phyloP scores from a whole-genome alignment of 441 rosid species.

The Brassica balearica region DNA sequence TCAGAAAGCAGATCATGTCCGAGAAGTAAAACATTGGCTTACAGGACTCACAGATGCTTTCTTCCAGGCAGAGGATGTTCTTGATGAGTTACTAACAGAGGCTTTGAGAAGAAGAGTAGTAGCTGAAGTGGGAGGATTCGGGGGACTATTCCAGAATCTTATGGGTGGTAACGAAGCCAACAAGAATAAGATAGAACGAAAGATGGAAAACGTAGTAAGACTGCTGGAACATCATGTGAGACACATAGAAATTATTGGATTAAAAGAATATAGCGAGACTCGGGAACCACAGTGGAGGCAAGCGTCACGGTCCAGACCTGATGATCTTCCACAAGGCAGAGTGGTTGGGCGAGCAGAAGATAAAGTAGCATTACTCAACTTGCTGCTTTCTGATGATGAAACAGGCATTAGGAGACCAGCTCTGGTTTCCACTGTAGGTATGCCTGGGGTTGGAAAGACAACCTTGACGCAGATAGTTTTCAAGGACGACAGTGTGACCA shows the following conservation, averaged over 20 bases:
- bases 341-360: conserved; percentile 38
- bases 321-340: conserved; percentile 35
- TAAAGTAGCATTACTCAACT: conserved; percentile 27
- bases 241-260: conserved; percentile 34
- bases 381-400: conserved; percentile 31
- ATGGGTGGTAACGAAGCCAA: conserved; percentile 28
- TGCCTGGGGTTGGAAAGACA: conserved; percentile 47
- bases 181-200: conserved; percentile 37
- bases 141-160: conserved; percentile 35
- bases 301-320: conserved; percentile 40
- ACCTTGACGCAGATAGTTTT: conserved; percentile 37
- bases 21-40: conserved; percentile 43
- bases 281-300: conserved; percentile 43
- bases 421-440: conserved; percentile 41
- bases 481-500: conserved; percentile 31
- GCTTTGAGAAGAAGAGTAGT: conserved; percentile 40
- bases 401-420: background rate
- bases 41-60: conserved; percentile 40
- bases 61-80: conserved; percentile 45
- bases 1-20: conserved; percentile 34
- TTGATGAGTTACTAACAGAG: conserved; percentile 45
- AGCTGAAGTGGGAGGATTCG: conserved; percentile 36
- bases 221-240: conserved; percentile 38
- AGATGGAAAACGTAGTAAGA: conserved; percentile 37
- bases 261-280: conserved; percentile 40